phyloP scores from a whole-genome alignment of 192 early-diverging fungal genomes.

The Thoreauomyces humboldtii region DNA sequence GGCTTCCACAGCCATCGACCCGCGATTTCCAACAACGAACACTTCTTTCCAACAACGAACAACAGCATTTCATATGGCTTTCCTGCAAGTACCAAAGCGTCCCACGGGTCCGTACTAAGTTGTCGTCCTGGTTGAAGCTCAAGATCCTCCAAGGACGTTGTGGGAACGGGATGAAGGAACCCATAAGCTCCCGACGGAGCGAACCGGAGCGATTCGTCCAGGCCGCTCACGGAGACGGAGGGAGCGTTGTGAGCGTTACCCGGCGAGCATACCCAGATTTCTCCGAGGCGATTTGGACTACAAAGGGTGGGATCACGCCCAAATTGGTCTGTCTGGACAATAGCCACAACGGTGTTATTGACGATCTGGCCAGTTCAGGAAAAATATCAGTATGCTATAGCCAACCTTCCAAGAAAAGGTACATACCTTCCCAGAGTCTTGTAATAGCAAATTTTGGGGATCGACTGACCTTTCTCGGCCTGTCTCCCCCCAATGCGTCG shows the following conservation, averaged over 20 bases:
- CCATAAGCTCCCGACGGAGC: slow-evolving; percentile 80
- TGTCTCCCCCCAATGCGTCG: slow-evolving; percentile 29
- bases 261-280: slow-evolving; percentile 80
- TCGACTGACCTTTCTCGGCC: slow-evolving; percentile 26
- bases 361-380: too few species aligned
- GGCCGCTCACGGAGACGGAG: slow-evolving; percentile 48
- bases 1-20: slow-evolving; percentile 73
- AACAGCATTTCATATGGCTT: slow-evolving; percentile 63
- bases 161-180: slow-evolving; percentile 69
- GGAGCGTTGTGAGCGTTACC: slow-evolving; percentile 42
- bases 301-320: too few species aligned
- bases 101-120: slow-evolving; percentile 46
- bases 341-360: slow-evolving; percentile 77
- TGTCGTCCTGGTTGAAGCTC: slow-evolving; percentile 11
- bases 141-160: neutral
- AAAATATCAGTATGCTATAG: too few species aligned
- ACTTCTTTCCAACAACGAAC: slow-evolving; percentile 77
- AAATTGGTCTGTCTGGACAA: slow-evolving; percentile 65
- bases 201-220: slow-evolving; percentile 59
- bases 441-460: slow-evolving; percentile 1
- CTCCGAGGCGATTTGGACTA: slow-evolving; percentile 69
- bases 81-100: slow-evolving; percentile 22
- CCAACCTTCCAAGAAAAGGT: too few species aligned
- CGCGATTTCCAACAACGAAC: slow-evolving; percentile 65
- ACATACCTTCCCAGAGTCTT: slow-evolving; percentile 28